Evolutionary conservation across 139 green algal genomes (phyloP).

Genomic region (Chlorokybus atmophyticus): DNA sequence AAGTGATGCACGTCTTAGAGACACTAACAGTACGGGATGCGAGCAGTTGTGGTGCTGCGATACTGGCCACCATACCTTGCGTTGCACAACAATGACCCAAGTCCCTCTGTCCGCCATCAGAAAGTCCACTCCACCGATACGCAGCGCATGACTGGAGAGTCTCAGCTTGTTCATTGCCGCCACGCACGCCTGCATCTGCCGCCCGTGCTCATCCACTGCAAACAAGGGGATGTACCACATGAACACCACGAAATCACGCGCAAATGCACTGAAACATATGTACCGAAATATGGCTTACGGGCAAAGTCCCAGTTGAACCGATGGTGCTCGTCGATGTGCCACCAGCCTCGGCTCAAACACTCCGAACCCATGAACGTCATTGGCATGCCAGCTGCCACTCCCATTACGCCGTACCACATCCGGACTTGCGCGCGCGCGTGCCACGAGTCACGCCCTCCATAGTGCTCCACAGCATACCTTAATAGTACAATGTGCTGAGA

Average conservation of each 20-base stretch:
- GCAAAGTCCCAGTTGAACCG: slow-evolving; percentile 24
- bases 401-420: slow-evolving; percentile 44
- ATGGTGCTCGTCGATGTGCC: slow-evolving; percentile 35
- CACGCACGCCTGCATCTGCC: slow-evolving; percentile 20
- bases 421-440: slow-evolving; percentile 33
- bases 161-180: slow-evolving; percentile 15
- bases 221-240: too few relatives aligned
- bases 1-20: background rate
- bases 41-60: background rate
- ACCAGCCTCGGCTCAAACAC: slow-evolving; percentile 40
- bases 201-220: slow-evolving; percentile 11
- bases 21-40: background rate
- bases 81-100: slow-evolving; percentile 3
- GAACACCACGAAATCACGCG: too few relatives aligned
- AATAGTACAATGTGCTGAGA: background rate
- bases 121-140: background rate
- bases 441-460: slow-evolving; percentile 30
- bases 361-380: slow-evolving; percentile 59
- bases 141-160: slow-evolving; percentile 4
- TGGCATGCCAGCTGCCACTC: slow-evolving; percentile 36
- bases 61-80: slow-evolving; percentile 6
- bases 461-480: slow-evolving; percentile 27
- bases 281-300: too few relatives aligned
- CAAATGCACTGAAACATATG: too few relatives aligned
- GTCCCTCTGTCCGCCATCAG: slow-evolving; percentile 14